phyloP scores from a whole-genome alignment of 2,329 filamentous ascomycete species.

The Kalaharituber pfeilii region DNA sequence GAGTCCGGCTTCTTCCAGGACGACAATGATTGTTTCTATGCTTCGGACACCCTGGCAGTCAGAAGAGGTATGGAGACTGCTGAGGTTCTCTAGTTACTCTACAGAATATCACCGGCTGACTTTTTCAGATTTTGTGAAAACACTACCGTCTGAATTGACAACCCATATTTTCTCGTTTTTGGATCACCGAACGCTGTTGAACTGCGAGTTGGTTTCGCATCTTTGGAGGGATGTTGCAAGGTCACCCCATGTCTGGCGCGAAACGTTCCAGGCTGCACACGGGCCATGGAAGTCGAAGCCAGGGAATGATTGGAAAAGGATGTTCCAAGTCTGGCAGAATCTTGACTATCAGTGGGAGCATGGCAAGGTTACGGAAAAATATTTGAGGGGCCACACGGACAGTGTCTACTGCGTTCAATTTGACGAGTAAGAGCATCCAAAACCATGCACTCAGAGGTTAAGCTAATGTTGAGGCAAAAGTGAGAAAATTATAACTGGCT shows the following conservation, averaged over 20 bases:
- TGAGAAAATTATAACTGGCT: constrained; percentile 90
- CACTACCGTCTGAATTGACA: constrained; percentile 42
- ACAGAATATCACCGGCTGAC: not conserved
- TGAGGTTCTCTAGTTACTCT: not conserved
- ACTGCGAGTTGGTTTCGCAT: constrained; percentile 39
- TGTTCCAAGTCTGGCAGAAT: constrained; percentile 60
- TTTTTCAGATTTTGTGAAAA: constrained; percentile 35
- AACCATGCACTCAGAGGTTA: no score
- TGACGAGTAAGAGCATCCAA: constrained; percentile 68
- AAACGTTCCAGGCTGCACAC: constrained; percentile 42
- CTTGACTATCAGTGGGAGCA: constrained; percentile 65
- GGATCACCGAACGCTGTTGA: constrained; percentile 39
- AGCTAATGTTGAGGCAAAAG: no score
- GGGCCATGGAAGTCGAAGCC: constrained; percentile 39
- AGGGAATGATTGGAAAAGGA: constrained; percentile 65
- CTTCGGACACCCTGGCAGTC: not conserved
- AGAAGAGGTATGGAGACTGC: not conserved
- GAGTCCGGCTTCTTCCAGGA: constrained; percentile 2
- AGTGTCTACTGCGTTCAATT: constrained; percentile 98
- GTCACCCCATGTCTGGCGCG: constrained; percentile 44
- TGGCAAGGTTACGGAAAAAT: constrained; percentile 62
- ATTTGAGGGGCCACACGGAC: constrained; percentile 82
- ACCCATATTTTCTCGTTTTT: constrained; percentile 43
- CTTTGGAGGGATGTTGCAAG: constrained; percentile 39
- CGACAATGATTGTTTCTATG: constrained; percentile 1